Conservation (phyloP, 306 rosid species). For the Pyrus pyrifolia region DNA sequence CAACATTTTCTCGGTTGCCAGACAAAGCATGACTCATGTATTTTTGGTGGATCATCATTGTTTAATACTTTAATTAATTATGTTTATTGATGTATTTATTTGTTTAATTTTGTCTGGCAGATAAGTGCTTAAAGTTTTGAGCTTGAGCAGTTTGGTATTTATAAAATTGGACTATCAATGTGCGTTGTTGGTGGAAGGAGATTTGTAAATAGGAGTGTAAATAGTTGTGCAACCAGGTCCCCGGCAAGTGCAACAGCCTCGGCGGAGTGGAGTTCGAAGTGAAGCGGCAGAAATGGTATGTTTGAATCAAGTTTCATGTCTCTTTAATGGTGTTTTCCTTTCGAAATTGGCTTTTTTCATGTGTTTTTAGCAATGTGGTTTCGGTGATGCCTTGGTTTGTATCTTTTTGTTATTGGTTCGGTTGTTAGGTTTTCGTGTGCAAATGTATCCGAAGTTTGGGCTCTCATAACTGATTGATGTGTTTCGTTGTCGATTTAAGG, state of each 20-base stretch:
- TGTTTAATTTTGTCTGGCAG: constrained; percentile 19
- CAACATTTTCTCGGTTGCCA: neutral
- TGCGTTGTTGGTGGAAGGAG: constrained; percentile 3
- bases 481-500: neutral
- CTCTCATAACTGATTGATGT: neutral
- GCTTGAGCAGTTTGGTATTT: neutral
- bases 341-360: constrained; percentile 11
- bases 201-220: neutral
- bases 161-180: constrained; percentile 3
- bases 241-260: neutral
- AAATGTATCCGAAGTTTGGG: neutral
- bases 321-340: constrained; percentile 13
- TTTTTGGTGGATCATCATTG: neutral
- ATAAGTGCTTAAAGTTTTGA: neutral
- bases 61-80: neutral
- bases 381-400: neutral
- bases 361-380: neutral
- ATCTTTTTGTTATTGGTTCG: neutral
- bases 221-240: neutral
- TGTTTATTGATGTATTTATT: neutral
- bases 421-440: neutral
- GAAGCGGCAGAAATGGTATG: constrained; percentile 45
- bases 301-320: neutral
- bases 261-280: constrained; percentile 10
- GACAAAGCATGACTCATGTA: neutral